Conservation (phyloP, 768 basidiomycete species). For the Pulveroboletus sp. region DNA sequence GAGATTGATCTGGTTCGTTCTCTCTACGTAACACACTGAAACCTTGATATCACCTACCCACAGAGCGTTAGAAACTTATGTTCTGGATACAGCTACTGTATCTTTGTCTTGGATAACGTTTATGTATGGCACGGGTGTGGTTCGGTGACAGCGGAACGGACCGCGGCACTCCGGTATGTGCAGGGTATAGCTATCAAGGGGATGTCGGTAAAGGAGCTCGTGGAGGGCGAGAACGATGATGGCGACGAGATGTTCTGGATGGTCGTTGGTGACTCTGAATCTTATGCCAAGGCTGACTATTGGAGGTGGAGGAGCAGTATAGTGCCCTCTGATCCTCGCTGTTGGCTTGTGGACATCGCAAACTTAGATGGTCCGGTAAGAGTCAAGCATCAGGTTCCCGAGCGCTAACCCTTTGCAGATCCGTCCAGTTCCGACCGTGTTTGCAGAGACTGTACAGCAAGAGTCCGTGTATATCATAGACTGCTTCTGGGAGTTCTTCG, state of each 20-base stretch:
- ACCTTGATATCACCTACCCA: constrained; percentile 2
- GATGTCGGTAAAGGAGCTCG: constrained; percentile 47
- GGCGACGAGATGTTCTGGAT: constrained; percentile 84
- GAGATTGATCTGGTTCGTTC: constrained; percentile 61
- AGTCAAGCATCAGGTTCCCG: neutral
- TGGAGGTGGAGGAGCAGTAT: constrained; percentile 66
- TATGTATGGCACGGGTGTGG: constrained; percentile 85
- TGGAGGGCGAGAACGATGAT: constrained; percentile 57
- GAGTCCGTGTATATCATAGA: constrained; percentile 62
- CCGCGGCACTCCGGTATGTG: constrained; percentile 61
- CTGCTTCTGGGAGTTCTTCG: constrained; percentile 76
- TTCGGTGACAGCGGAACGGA: constrained; percentile 52
- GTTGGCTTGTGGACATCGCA: constrained; percentile 54
- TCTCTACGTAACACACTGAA: neutral
- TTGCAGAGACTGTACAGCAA: constrained; percentile 34
- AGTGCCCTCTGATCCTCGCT: constrained; percentile 40
- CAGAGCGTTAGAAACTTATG: constrained; percentile 66
- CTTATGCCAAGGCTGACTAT: constrained; percentile 73
- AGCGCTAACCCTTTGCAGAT: constrained; percentile 37
- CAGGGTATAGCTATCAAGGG: constrained; percentile 38
- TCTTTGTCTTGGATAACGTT: constrained; percentile 61
- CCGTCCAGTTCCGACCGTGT: constrained; percentile 39
- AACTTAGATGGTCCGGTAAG: constrained; percentile 40
- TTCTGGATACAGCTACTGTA: constrained; percentile 80
- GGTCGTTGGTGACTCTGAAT: constrained; percentile 66